phyloP scores from a whole-genome alignment of 2,329 filamentous ascomycete species.

The Monosporascus sp. region DNA sequence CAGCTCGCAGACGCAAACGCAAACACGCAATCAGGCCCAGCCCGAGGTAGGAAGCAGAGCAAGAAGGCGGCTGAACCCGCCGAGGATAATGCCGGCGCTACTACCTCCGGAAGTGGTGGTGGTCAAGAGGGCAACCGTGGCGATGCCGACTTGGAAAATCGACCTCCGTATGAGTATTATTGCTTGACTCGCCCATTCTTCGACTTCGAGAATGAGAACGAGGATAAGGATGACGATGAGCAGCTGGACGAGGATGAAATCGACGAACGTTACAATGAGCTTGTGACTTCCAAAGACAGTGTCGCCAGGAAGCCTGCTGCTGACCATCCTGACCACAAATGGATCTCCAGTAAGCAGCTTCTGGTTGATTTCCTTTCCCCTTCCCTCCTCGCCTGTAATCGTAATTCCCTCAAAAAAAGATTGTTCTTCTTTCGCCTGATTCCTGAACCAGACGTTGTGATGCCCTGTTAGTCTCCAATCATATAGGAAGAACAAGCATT shows the following conservation, averaged over 20 bases:
- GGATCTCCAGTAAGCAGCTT: constrained; percentile 5
- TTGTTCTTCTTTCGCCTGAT: too few species aligned
- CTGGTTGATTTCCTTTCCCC: too few species aligned
- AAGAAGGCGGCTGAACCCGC: not conserved
- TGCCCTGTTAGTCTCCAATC: too few species aligned
- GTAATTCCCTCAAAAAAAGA: too few species aligned
- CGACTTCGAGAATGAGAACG: constrained; percentile 17
- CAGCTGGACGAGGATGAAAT: constrained; percentile 15
- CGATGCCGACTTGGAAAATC: constrained; percentile 6
- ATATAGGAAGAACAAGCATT: too few species aligned
- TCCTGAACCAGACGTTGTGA: too few species aligned
- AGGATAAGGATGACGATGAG: constrained; percentile 13
- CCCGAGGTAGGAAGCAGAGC: not conserved
- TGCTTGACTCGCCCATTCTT: constrained; percentile 17
- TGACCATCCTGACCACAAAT: constrained; percentile 11
- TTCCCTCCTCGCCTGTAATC: too few species aligned
- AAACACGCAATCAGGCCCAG: not conserved
- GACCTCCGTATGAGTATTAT: constrained; percentile 13
- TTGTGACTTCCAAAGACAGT: constrained; percentile 4
- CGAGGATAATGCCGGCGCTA: not conserved
- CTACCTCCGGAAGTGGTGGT: not conserved
- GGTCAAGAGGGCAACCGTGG: constrained; percentile 2
- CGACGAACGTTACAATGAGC: constrained; percentile 8
- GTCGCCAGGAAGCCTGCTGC: constrained; percentile 10
- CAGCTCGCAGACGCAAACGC: not conserved